phyloP scores from a whole-genome alignment of 345 rosid genomes.

The Sonneratia caseolaris region DNA sequence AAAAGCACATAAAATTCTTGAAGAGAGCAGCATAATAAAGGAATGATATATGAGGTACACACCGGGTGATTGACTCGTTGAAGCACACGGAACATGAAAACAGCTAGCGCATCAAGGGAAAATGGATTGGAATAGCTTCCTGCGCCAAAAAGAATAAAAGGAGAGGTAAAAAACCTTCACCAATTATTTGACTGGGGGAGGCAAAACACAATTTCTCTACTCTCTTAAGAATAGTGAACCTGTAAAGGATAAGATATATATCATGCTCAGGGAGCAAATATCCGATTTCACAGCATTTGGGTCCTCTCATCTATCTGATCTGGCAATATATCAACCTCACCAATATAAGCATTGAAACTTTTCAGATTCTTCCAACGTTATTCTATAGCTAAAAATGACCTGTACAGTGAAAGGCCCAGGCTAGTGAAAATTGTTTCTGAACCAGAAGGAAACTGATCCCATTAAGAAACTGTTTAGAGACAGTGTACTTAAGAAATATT shows the following conservation, averaged over 20 bases:
- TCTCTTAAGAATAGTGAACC: background rate
- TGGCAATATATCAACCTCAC: background rate
- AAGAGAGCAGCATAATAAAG: slow-evolving; percentile 7
- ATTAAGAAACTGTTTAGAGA: background rate
- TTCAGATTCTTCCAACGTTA: background rate
- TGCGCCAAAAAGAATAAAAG: slow-evolving; percentile 17
- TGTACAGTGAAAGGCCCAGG: background rate
- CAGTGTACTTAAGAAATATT: background rate
- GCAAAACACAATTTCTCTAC: background rate
- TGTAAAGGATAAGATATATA: background rate
- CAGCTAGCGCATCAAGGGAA: slow-evolving; percentile 85
- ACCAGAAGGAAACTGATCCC: background rate
- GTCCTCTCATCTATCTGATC: background rate
- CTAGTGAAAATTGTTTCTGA: background rate
- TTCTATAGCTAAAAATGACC: background rate
- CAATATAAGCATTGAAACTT: background rate
- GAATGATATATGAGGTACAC: slow-evolving; percentile 10
- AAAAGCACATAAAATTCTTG: slow-evolving; percentile 6
- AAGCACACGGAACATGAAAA: slow-evolving; percentile 84
- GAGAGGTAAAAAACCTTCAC: background rate
- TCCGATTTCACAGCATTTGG: background rate
- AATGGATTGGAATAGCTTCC: slow-evolving; percentile 85
- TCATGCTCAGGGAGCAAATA: background rate
- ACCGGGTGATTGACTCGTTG: slow-evolving; percentile 89
- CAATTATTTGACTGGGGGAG: background rate